phyloP scores from a whole-genome alignment of 352 stramenopile species.

The Globisporangium rhizosaccharum region DNA sequence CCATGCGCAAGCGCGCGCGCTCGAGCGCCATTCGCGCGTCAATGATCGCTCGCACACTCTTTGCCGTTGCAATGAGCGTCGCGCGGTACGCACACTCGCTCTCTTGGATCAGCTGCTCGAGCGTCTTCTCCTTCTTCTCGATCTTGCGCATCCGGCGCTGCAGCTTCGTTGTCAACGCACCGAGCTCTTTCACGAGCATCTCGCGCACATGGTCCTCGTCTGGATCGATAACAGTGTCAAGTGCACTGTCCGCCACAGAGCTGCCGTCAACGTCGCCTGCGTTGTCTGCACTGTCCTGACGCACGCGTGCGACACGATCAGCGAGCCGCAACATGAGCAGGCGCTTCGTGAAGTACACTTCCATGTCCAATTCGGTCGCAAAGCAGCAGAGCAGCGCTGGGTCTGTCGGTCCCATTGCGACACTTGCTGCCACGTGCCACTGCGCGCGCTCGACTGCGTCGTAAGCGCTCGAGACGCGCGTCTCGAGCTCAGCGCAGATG shows the following conservation, averaged over 20 bases:
- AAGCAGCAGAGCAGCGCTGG: conserved; percentile 36
- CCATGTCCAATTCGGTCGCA: conserved; percentile 28
- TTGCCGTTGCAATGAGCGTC: conserved; percentile 16
- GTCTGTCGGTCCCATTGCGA: background rate
- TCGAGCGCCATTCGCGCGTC: conserved; percentile 30
- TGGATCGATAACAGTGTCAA: conserved; percentile 1
- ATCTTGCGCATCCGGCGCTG: conserved; percentile 51
- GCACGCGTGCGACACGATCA: conserved; percentile 5
- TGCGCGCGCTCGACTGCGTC: conserved; percentile 22
- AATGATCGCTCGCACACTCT: conserved; percentile 24
- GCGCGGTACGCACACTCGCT: conserved; percentile 22
- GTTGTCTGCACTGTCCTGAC: conserved; percentile 2
- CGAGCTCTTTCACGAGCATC: conserved; percentile 15
- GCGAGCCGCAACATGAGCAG: conserved; percentile 34
- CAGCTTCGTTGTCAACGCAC: conserved; percentile 17
- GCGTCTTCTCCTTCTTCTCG: conserved; percentile 40
- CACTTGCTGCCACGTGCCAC: conserved; percentile 7
- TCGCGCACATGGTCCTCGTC: background rate
- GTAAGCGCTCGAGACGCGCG: conserved; percentile 28
- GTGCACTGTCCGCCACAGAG: background rate
- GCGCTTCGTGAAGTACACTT: conserved; percentile 47
- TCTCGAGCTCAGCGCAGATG: conserved; percentile 29
- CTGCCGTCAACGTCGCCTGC: background rate
- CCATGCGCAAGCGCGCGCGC: conserved; percentile 24
- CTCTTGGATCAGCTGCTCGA: conserved; percentile 27